phyloP scores from a whole-genome alignment of 768 basidiomycete species.

The Xerocomus brunneocitrinus region DNA sequence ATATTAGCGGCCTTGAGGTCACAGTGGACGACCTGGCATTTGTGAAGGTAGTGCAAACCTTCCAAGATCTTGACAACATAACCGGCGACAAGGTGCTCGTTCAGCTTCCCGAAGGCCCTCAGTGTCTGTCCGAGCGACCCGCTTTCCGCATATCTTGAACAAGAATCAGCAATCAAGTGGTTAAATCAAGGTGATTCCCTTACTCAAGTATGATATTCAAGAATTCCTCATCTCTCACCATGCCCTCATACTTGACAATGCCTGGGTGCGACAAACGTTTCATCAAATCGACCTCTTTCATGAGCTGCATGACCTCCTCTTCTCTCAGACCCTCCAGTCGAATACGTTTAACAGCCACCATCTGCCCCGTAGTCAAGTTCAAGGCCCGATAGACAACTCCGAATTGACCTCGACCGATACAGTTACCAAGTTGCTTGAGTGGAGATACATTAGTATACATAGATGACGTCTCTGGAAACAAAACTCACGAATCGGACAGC shows the following conservation, averaged over 20 bases:
- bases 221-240: constrained; percentile 83
- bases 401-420: constrained; percentile 95
- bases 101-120: constrained; percentile 90
- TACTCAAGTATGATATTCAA: constrained; percentile 94
- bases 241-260: constrained; percentile 97
- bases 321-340: constrained; percentile 86
- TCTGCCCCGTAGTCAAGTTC: constrained; percentile 90
- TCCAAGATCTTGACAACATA: constrained; percentile 97
- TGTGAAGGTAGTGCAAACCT: constrained; percentile 90
- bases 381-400: constrained; percentile 93
- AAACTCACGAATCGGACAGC: constrained; percentile 76
- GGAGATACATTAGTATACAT: constrained; percentile 8
- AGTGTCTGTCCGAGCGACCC: constrained; percentile 92
- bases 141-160: constrained; percentile 85
- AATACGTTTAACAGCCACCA: constrained; percentile 99
- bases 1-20: constrained; percentile 99
- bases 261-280: constrained; percentile 89
- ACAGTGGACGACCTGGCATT: constrained; percentile 89
- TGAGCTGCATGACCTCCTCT: constrained; percentile 83
- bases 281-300: constrained; percentile 91
- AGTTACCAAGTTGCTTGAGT: constrained; percentile 90
- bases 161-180: constrained; percentile 12
- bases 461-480: neutral
- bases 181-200: constrained; percentile 25
- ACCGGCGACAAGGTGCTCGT: constrained; percentile 84